Evolutionary conservation across 2,329 filamentous ascomycete species (phyloP).

Genomic region (Coleophoma cylindrospora): DNA sequence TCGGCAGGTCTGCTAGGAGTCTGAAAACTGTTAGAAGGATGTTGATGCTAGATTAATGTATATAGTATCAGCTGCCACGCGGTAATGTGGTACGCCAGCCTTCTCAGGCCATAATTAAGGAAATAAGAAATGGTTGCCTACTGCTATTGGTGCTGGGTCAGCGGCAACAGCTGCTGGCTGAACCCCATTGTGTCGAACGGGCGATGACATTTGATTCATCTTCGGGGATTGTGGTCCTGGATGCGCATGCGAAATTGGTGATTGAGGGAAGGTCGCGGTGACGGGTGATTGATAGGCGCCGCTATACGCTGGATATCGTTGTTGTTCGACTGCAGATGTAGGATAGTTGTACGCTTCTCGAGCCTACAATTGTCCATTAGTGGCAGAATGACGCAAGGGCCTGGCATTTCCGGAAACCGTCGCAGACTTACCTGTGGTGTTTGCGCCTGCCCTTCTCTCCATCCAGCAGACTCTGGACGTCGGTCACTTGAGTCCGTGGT

Average conservation of each 20-base stretch:
- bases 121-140: too few relatives aligned
- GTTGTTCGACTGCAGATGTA: slow-evolving; percentile 32
- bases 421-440: slow-evolving; percentile 23
- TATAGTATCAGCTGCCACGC: neutral
- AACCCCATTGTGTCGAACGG: slow-evolving; percentile 39
- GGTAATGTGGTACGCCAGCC: neutral
- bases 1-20: slow-evolving; percentile 72
- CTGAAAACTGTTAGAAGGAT: slow-evolving; percentile 33
- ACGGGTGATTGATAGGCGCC: slow-evolving; percentile 44
- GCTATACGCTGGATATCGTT: slow-evolving; percentile 41
- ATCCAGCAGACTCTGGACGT: slow-evolving; percentile 26
- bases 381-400: slow-evolving; percentile 1
- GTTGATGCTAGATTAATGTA: neutral
- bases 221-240: slow-evolving; percentile 27
- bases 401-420: neutral
- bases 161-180: slow-evolving; percentile 16
- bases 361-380: slow-evolving; percentile 27
- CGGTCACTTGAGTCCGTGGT: slow-evolving; percentile 37
- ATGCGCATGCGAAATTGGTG: slow-evolving; percentile 43
- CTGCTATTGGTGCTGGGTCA: neutral
- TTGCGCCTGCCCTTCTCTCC: slow-evolving; percentile 21
- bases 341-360: slow-evolving; percentile 47
- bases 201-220: slow-evolving; percentile 38
- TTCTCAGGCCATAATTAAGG: too few relatives aligned
- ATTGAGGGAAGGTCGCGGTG: slow-evolving; percentile 39